phyloP scores from a whole-genome alignment of 164 flowering plant species.

The Tetrastigma voinierianum region DNA sequence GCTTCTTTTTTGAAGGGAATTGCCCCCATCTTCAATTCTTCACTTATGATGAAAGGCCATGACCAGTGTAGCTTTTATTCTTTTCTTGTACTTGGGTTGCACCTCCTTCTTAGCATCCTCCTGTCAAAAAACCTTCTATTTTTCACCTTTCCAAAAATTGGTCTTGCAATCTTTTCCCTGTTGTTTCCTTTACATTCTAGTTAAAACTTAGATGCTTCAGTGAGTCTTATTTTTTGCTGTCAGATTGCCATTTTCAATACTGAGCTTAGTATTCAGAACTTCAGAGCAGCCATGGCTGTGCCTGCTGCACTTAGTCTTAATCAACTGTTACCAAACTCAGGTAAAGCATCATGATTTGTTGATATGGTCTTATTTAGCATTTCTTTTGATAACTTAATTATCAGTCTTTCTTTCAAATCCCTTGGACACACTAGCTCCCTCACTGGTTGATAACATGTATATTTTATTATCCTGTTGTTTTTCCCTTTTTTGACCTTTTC shows the following conservation, averaged over 20 bases:
- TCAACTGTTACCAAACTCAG: constrained; percentile 83
- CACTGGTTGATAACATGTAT: no score
- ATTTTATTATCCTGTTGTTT: no score
- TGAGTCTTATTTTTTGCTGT: background rate
- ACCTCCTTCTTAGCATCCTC: no score
- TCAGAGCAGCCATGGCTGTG: constrained; percentile 91
- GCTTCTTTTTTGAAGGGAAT: constrained; percentile 67
- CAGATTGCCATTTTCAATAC: constrained; percentile 90
- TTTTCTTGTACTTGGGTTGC: background rate
- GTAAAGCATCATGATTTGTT: constrained; percentile 22
- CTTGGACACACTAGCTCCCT: background rate
- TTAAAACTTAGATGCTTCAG: background rate
- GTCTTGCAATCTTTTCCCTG: background rate
- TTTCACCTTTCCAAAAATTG: no score
- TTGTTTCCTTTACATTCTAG: background rate
- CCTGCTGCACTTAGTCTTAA: constrained; percentile 96
- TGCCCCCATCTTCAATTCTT: constrained; percentile 63
- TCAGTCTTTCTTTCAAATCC: background rate
- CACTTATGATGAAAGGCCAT: constrained; percentile 84
- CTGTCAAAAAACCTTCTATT: no score
- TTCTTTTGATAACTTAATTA: background rate
- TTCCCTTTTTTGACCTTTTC: background rate
- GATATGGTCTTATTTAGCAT: background rate
- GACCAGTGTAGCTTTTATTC: constrained; percentile 55
- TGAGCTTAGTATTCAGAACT: constrained; percentile 78